Conservation (phyloP, 768 basidiomycete species). For the Tubosaeta sp. region DNA sequence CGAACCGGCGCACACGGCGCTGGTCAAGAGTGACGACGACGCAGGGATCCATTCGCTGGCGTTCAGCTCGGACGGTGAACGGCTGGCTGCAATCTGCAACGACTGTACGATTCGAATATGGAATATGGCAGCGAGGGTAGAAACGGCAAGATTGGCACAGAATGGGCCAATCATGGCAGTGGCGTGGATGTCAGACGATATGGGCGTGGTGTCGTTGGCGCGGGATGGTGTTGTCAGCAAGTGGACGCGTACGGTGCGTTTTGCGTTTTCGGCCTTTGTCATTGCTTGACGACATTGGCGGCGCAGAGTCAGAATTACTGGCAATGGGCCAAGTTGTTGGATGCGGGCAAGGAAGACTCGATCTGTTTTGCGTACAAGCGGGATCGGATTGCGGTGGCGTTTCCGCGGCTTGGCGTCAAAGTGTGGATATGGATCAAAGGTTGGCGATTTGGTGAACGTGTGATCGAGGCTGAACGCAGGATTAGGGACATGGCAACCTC, state of each 20-base stretch:
- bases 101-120: slow-evolving; percentile 65
- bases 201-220: slow-evolving; percentile 53
- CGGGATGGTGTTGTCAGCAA: slow-evolving; percentile 55
- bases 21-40: slow-evolving; percentile 44
- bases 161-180: slow-evolving; percentile 45
- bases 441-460: slow-evolving; percentile 17
- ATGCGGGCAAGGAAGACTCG: slow-evolving; percentile 44
- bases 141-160: slow-evolving; percentile 55
- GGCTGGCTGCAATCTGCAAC: slow-evolving; percentile 56
- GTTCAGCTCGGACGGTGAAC: slow-evolving; percentile 51
- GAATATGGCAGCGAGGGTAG: slow-evolving; percentile 43
- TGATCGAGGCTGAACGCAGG: slow-evolving; percentile 1
- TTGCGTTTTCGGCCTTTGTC: background rate
- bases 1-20: slow-evolving; percentile 33
- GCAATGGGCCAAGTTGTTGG: slow-evolving; percentile 53
- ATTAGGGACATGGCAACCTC: slow-evolving; percentile 58
- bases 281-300: background rate
- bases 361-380: slow-evolving; percentile 52
- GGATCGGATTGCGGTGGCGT: slow-evolving; percentile 60
- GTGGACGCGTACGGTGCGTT: slow-evolving; percentile 54
- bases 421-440: slow-evolving; percentile 63
- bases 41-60: slow-evolving; percentile 44
- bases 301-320: slow-evolving; percentile 47
- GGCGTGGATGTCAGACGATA: slow-evolving; percentile 57
- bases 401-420: slow-evolving; percentile 54